These are phyloP conservation scores for Suhomyces tanzawaensis DNA, from an alignment of 805 yeast genomes.

Conservation along the genomic window DNA sequence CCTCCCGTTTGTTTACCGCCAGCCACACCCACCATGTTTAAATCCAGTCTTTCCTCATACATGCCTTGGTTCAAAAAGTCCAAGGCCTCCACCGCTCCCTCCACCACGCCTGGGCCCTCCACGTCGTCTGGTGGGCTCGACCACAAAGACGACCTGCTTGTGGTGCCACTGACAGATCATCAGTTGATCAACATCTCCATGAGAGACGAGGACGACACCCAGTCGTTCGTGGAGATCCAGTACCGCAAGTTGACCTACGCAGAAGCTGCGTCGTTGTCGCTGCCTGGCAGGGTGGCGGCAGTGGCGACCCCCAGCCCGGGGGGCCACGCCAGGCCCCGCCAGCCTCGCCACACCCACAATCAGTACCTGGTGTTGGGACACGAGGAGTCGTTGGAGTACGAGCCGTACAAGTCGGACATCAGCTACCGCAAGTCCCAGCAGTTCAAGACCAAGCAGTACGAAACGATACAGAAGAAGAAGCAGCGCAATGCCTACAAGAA, in stretches of 20 bases:
- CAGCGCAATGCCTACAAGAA: constrained; percentile 4
- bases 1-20: neutral
- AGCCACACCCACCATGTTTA: constrained; percentile 10
- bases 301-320: constrained; percentile 8
- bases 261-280: constrained; percentile 37
- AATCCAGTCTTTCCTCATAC: constrained; percentile 10
- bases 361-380: constrained; percentile 16
- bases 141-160: constrained; percentile 11
- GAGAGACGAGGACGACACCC: constrained; percentile 28
- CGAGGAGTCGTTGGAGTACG: constrained; percentile 13
- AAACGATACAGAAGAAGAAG: constrained; percentile 19
- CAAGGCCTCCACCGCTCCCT: constrained; percentile 1
- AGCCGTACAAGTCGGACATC: constrained; percentile 17
- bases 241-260: constrained; percentile 40
- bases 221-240: constrained; percentile 36
- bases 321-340: constrained; percentile 9
- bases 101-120: constrained; percentile 19
- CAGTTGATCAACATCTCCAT: constrained; percentile 33
- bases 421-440: constrained; percentile 17
- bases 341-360: constrained; percentile 11
- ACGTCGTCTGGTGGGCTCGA: constrained; percentile 12
- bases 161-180: constrained; percentile 25
- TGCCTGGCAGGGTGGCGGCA: constrained; percentile 9
- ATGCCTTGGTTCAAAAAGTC: constrained; percentile 15
- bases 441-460: constrained; percentile 17